Conservation (phyloP, 768 basidiomycete species). For the Calocera viscosa region DNA sequence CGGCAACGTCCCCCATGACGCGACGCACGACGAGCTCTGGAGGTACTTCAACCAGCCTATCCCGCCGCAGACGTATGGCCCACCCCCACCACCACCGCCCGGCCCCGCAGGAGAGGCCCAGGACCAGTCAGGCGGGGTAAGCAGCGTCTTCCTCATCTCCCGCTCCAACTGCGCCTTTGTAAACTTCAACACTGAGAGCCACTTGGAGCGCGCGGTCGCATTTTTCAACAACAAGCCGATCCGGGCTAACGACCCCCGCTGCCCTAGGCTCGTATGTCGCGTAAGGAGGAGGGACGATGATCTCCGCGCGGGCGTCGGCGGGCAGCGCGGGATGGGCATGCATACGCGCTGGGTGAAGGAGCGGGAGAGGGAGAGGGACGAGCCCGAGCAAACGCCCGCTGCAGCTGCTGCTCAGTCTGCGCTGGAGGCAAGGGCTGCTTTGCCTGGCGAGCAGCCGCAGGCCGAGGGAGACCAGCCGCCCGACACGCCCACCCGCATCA, state of each 20-base stretch:
- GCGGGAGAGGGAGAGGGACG: slow-evolving; percentile 25
- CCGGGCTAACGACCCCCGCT: slow-evolving; percentile 56
- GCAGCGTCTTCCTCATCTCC: slow-evolving; percentile 85
- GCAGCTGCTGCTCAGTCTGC: background rate
- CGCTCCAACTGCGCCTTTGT: slow-evolving; percentile 92
- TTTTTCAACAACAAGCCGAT: slow-evolving; percentile 61
- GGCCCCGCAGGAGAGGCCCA: slow-evolving; percentile 11
- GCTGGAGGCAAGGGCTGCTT: too few species aligned
- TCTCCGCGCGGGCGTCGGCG: slow-evolving; percentile 78
- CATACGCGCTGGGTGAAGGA: slow-evolving; percentile 74
- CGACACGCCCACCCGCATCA: slow-evolving; percentile 7
- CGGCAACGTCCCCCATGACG: slow-evolving; percentile 79
- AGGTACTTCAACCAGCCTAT: slow-evolving; percentile 51
- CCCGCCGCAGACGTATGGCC: slow-evolving; percentile 14
- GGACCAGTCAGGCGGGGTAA: slow-evolving; percentile 37
- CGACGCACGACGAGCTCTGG: slow-evolving; percentile 75
- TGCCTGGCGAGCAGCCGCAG: slow-evolving; percentile 11
- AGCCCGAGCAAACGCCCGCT: background rate
- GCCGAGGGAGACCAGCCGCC: slow-evolving; percentile 18
- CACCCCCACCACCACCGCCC: background rate
- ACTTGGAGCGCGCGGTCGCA: slow-evolving; percentile 53
- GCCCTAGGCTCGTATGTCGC: slow-evolving; percentile 71
- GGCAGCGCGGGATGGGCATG: slow-evolving; percentile 73
- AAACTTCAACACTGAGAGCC: slow-evolving; percentile 58
- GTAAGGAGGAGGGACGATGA: slow-evolving; percentile 73